Base-by-base conservation (phyloP, 768 basidiomycete species). In the Hebeloma cylindrosporum region DNA sequence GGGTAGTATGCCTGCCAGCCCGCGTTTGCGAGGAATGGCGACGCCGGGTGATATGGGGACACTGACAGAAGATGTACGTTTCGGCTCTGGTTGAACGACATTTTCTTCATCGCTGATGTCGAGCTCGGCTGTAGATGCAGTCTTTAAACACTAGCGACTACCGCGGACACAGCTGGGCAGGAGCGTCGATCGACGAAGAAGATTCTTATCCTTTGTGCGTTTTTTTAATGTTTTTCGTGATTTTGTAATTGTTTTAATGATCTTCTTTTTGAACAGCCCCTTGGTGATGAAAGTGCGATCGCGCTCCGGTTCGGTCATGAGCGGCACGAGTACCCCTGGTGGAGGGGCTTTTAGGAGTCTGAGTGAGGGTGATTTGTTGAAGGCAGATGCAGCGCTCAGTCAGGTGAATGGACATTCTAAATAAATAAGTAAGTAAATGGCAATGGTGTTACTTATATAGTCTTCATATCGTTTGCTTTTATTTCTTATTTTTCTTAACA, bases 21-120 rank as follows among this genome's bases (percentile, higher is more conserved):
- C 96, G 14, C 77, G 86, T 55, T 77, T 89, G 69, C 78, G 82
- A 8, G 96, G 95, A 3, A 68, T 79, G 46, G 90, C 89, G 56
- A 99, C 96, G 1, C 95, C 95, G 0, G 93, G 93, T 5, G 93
- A 96, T 69, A 75, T 95, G 51, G 93, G 88, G 13, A 95, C 93
- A 20, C 69, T 93, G 31, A 92, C 88, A 1, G 88, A 91, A 65
- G 85, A 90, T 73, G 86, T 87, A 51, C 20, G 73, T 56, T 14
- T 27, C 29, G 30, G n/a, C 20, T 5, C 18, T 33, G 2, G 8
- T 38, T 50, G 11, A n/a, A n/a, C n/a, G n/a, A 43, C 23, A 16
- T 49, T 27, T 13, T 27, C 30, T 21, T n/a, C 37, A 23, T 13
- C 22, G 32, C 17, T 27, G 10, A 27, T 45, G 10, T 50, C 36